Evolutionary conservation across 2,329 filamentous ascomycete genomes (phyloP).

Genomic region (Thelonectria blattea): DNA sequence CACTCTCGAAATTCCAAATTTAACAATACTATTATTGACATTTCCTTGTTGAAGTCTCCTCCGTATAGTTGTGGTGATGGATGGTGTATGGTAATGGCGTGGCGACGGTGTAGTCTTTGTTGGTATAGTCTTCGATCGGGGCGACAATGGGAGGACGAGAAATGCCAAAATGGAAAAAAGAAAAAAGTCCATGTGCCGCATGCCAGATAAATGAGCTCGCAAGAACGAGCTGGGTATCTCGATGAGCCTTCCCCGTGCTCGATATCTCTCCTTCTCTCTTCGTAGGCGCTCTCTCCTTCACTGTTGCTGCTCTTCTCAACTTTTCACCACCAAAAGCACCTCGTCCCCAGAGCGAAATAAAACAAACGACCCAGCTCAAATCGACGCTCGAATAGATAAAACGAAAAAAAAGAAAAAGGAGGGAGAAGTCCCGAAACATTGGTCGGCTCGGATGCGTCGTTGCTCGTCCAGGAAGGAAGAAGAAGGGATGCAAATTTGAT

Average conservation of each 20-base stretch:
- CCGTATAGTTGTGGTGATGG: slow-evolving; percentile 1
- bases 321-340: slow-evolving; percentile 7
- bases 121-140: slow-evolving; percentile 4
- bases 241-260: slow-evolving; percentile 39
- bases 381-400: slow-evolving; percentile 22
- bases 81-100: slow-evolving; percentile 1
- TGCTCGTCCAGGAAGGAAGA: slow-evolving; percentile 35
- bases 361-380: slow-evolving; percentile 23
- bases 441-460: slow-evolving; percentile 34
- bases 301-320: not conserved
- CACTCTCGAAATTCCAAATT: slow-evolving; percentile 18
- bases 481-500: slow-evolving; percentile 24
- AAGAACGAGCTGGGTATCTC: slow-evolving; percentile 50
- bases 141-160: slow-evolving; percentile 20
- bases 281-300: slow-evolving; percentile 2
- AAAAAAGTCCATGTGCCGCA: slow-evolving; percentile 39
- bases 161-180: slow-evolving; percentile 30
- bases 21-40: slow-evolving; percentile 10
- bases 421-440: slow-evolving; percentile 25
- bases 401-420: slow-evolving; percentile 21
- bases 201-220: slow-evolving; percentile 46
- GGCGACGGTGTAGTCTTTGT: not conserved
- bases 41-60: slow-evolving; percentile 5
- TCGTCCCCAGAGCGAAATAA: slow-evolving; percentile 19
- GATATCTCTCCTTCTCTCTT: slow-evolving; percentile 31